Evolutionary conservation across 176 grass and related monocot species (phyloP), one percentile per base, ranked within the genome.

Genomic region (Tillandsia fasciculata): DNA sequence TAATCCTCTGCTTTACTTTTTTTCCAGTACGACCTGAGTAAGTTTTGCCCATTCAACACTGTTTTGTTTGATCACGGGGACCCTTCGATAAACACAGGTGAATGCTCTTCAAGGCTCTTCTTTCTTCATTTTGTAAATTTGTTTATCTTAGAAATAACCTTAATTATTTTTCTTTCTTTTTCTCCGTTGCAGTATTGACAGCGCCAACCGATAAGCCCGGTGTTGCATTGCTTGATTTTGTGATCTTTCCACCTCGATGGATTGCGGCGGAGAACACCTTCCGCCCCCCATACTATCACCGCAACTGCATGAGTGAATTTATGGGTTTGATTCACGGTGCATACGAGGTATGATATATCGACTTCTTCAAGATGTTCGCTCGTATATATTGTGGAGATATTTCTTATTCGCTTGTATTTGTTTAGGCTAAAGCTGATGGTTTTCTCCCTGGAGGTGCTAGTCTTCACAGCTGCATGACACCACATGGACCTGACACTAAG

Each of bases 261-360:
- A 47, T 92, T 71, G 93, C 92, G 26, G 93, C 89, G 28, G 93
- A 97, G 26, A 87, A 97, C 53, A 97, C 93, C 11, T 97, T 97
- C 74, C 73, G 89, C 0, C 93, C 93, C 49, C 93, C 93, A 2
- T 90, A 97, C 71, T 97, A 92, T 50, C 93, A 97, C 13, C 83
- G 89, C 29, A 97, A 97, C 74, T 97, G 89, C 81, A 97, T 92
- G 93, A 97, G 77, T 12, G 86, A 97, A 72, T 97, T 90, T 67
- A 97, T 92, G 93, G 93, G 89, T 20, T 71, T 92, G 13, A 92
- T 97, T 17, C 74, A 83, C 11, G 93, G 93, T 28, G 48, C 72
- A 23, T 97, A 97, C 5, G 89, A 97, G 86, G 89, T 96, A 81
- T 50, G 0, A 26, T 17, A 29, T 18, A 18, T 14, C 17, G 14